These are phyloP conservation scores for Rhizopus delemar DNA, from an alignment of 371 early-diverging fungal species.

Conservation along the genomic window DNA sequence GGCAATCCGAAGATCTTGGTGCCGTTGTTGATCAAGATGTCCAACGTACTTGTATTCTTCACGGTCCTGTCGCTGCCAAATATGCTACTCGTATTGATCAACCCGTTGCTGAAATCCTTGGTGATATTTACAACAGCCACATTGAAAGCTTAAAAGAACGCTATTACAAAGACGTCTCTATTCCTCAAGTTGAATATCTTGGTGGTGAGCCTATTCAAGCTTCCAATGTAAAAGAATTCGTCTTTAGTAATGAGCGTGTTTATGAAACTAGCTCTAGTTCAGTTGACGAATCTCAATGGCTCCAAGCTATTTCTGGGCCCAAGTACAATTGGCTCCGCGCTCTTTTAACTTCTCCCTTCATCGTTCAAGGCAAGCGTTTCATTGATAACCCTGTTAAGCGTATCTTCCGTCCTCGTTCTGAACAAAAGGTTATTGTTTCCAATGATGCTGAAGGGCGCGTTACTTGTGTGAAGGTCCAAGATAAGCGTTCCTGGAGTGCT, in stretches of 20 bases:
- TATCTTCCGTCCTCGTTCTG: conserved; percentile 80
- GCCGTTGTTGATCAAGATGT: conserved; percentile 92
- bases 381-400: conserved; percentile 78
- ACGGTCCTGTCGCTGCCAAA: conserved; percentile 90
- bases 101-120: conserved; percentile 90
- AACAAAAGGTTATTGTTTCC: conserved; percentile 76
- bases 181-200: conserved; percentile 85
- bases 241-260: conserved; percentile 48
- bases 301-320: conserved; percentile 74
- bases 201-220: conserved; percentile 58
- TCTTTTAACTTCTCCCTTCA: conserved; percentile 75
- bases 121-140: conserved; percentile 83
- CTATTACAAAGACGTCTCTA: conserved; percentile 71
- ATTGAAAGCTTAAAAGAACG: conserved; percentile 75
- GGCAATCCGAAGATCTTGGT: conserved; percentile 93
- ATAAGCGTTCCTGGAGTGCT: conserved; percentile 64
- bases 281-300: conserved; percentile 73
- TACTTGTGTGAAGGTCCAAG: conserved; percentile 60
- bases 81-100: conserved; percentile 80
- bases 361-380: conserved; percentile 80
- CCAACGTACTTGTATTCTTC: conserved; percentile 90
- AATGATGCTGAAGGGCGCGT: conserved; percentile 47
- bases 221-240: conserved; percentile 21
- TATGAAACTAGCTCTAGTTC: conserved; percentile 58
- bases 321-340: conserved; percentile 86